Evolutionary conservation across 2,329 filamentous ascomycete species (phyloP).

Genomic region (Apiospora saccharicola): DNA sequence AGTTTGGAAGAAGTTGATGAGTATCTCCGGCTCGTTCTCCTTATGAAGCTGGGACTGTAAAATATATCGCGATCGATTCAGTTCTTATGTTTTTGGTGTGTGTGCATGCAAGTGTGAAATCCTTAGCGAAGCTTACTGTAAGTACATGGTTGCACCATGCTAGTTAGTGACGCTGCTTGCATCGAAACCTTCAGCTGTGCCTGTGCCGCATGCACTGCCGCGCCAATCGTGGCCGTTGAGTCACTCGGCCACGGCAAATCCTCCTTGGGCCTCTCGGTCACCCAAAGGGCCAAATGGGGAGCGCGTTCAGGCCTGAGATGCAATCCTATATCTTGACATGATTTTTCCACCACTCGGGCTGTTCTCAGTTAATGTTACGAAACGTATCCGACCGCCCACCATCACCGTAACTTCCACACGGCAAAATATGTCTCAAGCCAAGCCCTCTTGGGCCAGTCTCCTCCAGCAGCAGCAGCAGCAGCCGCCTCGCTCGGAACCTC

Average conservation of each 20-base stretch:
- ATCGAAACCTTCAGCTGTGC: neutral
- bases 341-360: neutral
- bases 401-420: neutral
- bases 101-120: neutral
- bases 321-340: neutral
- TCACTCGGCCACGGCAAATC: neutral
- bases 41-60: neutral
- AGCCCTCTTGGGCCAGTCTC: constrained; percentile 2
- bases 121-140: neutral
- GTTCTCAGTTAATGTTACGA: no score
- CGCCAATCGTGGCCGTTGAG: neutral
- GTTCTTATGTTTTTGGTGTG: neutral
- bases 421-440: neutral
- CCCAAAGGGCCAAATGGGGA: neutral
- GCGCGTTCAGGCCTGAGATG: neutral
- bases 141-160: no score
- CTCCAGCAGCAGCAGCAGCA: neutral
- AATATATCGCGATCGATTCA: neutral
- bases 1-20: neutral
- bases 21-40: neutral
- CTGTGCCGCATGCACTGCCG: neutral
- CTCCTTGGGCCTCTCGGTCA: neutral
- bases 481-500: neutral
- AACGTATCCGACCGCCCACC: neutral
- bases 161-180: no score